Base-by-base conservation (phyloP, 139 green algal genomes). In the Chlamydomonas asymmetrica region DNA sequence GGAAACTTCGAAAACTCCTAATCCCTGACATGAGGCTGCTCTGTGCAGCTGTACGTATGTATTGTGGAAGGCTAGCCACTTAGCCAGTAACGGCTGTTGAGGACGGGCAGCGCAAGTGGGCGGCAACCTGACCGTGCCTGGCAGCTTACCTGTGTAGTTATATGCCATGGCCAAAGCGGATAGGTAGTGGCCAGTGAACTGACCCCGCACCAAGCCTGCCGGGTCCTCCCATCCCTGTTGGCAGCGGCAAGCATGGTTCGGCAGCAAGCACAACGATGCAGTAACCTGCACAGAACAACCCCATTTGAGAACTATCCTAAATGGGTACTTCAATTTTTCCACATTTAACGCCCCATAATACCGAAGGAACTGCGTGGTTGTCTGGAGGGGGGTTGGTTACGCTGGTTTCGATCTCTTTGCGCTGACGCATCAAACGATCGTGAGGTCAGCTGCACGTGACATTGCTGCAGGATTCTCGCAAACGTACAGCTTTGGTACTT, bases 131-230 rank as follows among this genome's bases (percentile, higher is more conserved):
- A n/a, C n/a, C n/a, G n/a, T n/a, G n/a, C n/a, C n/a, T 49, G 50
- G 20, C 16, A 54, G 3, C 41, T 48, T 40, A 88, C 85, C 87
- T 73, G 85, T 88, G 41, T 71, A 40, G 10, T 69, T 25, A 3
- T 38, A 80, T 37, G 80, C 81, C 54, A 82, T 82, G 6, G 87
- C 77, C 31, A 79, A 37, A 0, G 81, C 89, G 1, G 79, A 87
- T 0, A 93, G 57, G 60, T 91, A 93, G 69, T 93, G 89, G 0
- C 89, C 89, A 4, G 91, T 80, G 57, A 92, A 93, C 41, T 93
- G 87, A 5, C 89, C 87, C 0, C 89, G 75, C 10, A 93, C 65
- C 61, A 91, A 84, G 34, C 80, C 70, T 5, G 6, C 52, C 13
- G 18, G 52, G 52, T n/a, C 52, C 20, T 32, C n/a, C n/a, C n/a